Percentiles rank a stretch among this genome's conserved stretches.
Conservation (phyloP, 768 basidiomycete genomes). For the Hypholoma fasciculare region DNA sequence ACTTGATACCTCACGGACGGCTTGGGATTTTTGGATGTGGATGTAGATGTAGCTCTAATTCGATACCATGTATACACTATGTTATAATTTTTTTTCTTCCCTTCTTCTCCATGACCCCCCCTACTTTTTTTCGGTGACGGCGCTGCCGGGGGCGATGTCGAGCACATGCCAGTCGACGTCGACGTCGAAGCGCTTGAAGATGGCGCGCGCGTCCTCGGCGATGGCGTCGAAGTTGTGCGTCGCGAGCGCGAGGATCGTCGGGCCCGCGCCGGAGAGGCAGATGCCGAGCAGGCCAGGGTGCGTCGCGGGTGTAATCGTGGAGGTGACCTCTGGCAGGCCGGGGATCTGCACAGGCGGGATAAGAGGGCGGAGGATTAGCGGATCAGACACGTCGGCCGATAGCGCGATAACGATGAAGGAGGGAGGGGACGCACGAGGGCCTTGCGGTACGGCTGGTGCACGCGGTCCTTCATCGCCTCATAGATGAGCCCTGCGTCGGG, state of each 20-base stretch:
- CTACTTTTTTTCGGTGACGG: slow-evolving; percentile 17
- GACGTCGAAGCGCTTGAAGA: slow-evolving; percentile 72
- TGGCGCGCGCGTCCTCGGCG: slow-evolving; percentile 73
- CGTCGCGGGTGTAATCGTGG: slow-evolving; percentile 79
- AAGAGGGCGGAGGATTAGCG: neutral
- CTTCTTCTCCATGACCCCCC: too few relatives aligned
- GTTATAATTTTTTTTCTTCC: slow-evolving; percentile 7
- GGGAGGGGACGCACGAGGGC: slow-evolving; percentile 55
- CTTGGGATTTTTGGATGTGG: neutral
- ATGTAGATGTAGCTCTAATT: slow-evolving; percentile 15
- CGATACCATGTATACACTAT: slow-evolving; percentile 13
- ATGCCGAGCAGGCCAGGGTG: slow-evolving; percentile 97
- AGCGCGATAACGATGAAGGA: neutral
- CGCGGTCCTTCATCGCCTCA: slow-evolving; percentile 98
- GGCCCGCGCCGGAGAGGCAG: slow-evolving; percentile 96
- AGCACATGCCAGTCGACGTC: slow-evolving; percentile 92
- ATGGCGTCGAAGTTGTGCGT: slow-evolving; percentile 83
- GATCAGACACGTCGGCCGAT: neutral
- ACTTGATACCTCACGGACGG: slow-evolving; percentile 7
- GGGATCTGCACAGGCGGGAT: slow-evolving; percentile 68
- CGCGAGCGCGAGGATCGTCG: slow-evolving; percentile 95
- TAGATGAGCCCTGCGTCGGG: slow-evolving; percentile 97
- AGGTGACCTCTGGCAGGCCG: slow-evolving; percentile 91
- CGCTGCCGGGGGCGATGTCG: slow-evolving; percentile 53
- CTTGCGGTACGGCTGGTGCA: slow-evolving; percentile 97